Conservation (phyloP, 2,329 filamentous ascomycete genomes). For the Curvularia sp. region DNA sequence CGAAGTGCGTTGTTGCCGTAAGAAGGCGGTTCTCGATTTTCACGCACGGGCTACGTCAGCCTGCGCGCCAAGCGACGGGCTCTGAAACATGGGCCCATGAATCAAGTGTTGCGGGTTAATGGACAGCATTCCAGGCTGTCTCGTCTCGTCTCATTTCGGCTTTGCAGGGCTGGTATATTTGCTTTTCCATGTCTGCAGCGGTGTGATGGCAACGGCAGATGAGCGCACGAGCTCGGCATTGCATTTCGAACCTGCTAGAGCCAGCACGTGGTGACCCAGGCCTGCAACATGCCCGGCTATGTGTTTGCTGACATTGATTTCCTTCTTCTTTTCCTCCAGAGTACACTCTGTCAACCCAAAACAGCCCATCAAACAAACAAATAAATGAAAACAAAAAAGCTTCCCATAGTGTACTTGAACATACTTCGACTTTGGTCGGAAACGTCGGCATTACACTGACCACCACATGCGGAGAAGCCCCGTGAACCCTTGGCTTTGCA, state of each 20-base stretch:
- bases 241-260: neutral
- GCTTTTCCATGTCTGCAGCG: neutral
- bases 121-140: neutral
- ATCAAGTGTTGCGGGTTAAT: neutral
- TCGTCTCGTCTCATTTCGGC: neutral
- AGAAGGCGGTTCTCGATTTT: neutral
- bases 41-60: neutral
- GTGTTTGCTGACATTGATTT: neutral
- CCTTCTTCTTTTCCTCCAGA: neutral
- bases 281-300: neutral
- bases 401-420: neutral
- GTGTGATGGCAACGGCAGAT: neutral
- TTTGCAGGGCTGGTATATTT: neutral
- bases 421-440: too few species aligned
- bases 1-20: too few species aligned
- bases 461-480: neutral
- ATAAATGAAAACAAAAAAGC: neutral
- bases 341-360: neutral
- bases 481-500: neutral
- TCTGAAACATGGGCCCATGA: constrained; percentile 5
- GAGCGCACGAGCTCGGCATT: neutral
- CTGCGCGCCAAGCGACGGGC: neutral
- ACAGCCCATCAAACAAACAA: neutral
- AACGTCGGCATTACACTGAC: neutral
- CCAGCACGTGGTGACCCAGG: neutral